phyloP scores from a whole-genome alignment of 2,329 filamentous ascomycete genomes.

The Rhynchosporium graminicola region DNA sequence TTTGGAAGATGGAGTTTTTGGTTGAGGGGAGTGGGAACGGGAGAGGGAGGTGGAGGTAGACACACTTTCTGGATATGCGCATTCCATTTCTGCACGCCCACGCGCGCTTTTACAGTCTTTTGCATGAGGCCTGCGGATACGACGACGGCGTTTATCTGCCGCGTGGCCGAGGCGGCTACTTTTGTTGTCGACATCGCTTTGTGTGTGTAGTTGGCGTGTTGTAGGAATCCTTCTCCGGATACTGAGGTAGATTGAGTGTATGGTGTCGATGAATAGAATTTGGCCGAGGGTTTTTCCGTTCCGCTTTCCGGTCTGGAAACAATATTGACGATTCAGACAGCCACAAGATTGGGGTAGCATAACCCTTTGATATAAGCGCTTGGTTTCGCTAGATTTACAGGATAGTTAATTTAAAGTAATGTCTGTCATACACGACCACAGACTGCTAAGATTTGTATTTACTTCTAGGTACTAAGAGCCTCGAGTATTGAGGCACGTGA shows the following conservation, averaged over 20 bases:
- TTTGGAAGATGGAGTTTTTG: background rate
- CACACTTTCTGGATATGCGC: slow-evolving; percentile 69
- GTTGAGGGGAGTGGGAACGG: background rate
- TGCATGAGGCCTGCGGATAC: slow-evolving; percentile 76
- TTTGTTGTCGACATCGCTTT: slow-evolving; percentile 17
- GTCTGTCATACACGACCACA: background rate
- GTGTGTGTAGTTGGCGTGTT: background rate
- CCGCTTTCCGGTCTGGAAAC: background rate
- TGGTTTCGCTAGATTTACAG: too few relatives aligned
- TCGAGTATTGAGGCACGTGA: background rate
- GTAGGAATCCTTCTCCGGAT: background rate
- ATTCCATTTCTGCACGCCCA: slow-evolving; percentile 73
- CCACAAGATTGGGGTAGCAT: too few relatives aligned
- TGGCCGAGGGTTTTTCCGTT: slow-evolving; percentile 21
- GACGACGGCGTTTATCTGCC: slow-evolving; percentile 53
- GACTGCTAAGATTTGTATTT: background rate
- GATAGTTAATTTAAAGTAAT: background rate
- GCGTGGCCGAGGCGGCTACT: slow-evolving; percentile 16
- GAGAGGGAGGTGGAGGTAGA: background rate
- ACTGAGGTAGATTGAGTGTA: background rate
- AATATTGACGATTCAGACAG: too few relatives aligned
- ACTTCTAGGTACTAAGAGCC: too few relatives aligned
- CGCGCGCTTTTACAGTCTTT: slow-evolving; percentile 76
- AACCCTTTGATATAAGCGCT: too few relatives aligned
- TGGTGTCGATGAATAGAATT: slow-evolving; percentile 9